Evolutionary conservation across 2,329 filamentous ascomycete genomes (phyloP).

Genomic region (Calonectria leucothoes): DNA sequence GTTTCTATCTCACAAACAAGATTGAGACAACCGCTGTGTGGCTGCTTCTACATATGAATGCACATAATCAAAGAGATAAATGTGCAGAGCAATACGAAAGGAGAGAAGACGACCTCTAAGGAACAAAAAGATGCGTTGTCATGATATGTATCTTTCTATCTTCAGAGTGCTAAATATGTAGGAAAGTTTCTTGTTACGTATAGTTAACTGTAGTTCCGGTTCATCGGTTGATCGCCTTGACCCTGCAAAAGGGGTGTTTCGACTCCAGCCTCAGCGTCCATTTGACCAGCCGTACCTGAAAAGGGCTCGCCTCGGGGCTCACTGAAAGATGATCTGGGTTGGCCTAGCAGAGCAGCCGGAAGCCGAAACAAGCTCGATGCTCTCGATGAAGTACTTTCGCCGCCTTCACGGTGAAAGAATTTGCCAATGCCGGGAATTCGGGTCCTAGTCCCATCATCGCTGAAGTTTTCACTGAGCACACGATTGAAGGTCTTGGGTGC

Average conservation of each 20-base stretch:
- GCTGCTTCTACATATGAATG: no score
- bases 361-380: not conserved
- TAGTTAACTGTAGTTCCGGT: not conserved
- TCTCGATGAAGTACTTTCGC: not conserved
- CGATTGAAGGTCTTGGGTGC: constrained; percentile 70
- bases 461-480: constrained; percentile 40
- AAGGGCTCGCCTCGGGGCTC: not conserved
- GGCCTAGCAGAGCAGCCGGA: not conserved
- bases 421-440: not conserved
- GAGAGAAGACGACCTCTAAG: no score
- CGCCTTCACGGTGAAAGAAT: not conserved
- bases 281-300: not conserved
- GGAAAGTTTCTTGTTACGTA: not conserved
- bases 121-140: no score
- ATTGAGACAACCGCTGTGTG: no score
- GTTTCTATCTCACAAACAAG: no score
- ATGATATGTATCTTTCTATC: no score
- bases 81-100: no score
- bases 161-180: no score
- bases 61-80: no score
- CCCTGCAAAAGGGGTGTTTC: not conserved
- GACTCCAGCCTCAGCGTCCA: not conserved
- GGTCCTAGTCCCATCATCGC: constrained; percentile 13
- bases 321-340: not conserved
- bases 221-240: not conserved